Evolutionary conservation across 345 rosid genomes (phyloP), one percentile per base, ranked within the genome.

Genomic region (Cochlearia excelsa): DNA sequence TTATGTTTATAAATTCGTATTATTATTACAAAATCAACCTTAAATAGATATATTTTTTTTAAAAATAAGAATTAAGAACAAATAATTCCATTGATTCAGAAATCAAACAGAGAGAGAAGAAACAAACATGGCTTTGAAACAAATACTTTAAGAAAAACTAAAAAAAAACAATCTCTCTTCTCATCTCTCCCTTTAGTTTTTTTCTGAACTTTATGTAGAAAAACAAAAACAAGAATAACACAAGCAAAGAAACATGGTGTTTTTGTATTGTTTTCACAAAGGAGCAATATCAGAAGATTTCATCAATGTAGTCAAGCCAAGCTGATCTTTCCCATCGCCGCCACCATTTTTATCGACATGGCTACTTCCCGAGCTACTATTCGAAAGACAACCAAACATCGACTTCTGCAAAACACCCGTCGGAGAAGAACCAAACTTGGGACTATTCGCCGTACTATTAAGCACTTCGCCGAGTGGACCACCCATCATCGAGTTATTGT

Each of bases 351-450:
- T 64, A 5, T 70, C 43, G 0, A 59, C 69, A 75, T 68, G 9
- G 69, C 95, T 93, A 73, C 95, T 86, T 35, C 86, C 97, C 0
- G 87, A 84, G 55, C 98, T 89, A 70, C 90, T 85, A 66, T 86
- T 89, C 33, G 99, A 89, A 50, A 86, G 72, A 0, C 94, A 82
- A 27, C 74, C 84, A 35, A 86, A 83, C 2, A 84, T 59, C 7
- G 85, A 65, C 75, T 82, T 93, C 46, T 83, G 95, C 46, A 89
- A 50, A n/a, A 93, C 97, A 1, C 95, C 97, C 0, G 84, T 84
- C 0, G 95, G 95, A 7, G 97, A 88, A 11, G 87, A 82, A 30
- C 78, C 82, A 46, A 81, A 26, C 55, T 69, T 75, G 1, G 81
- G 81, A 70, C 83, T 79, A 67, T 59, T 79, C 71, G 31, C 77